A percentile compares a stretch with the other conserved stretches of the same genome.
These are phyloP conservation scores for Candida yuanshanica DNA, from an alignment of 805 yeast species.

Conservation along the genomic window DNA sequence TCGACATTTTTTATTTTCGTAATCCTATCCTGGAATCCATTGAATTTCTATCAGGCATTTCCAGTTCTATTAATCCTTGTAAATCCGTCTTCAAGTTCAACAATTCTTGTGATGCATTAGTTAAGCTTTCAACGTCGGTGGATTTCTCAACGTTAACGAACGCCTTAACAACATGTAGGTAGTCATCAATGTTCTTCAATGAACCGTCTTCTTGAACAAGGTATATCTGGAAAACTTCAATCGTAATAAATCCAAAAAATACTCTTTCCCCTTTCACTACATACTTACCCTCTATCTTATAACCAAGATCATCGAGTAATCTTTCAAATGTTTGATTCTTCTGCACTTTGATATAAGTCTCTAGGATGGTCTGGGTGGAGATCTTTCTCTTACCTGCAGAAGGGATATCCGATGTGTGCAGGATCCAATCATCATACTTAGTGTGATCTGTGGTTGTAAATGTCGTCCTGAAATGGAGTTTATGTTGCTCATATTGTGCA, in stretches of 20 bases:
- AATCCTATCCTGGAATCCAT: constrained; percentile 71
- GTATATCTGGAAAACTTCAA: constrained; percentile 50
- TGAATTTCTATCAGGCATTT: constrained; percentile 68
- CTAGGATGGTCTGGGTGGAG: constrained; percentile 62
- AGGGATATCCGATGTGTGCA: constrained; percentile 68
- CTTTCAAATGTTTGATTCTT: constrained; percentile 28
- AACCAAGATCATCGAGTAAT: constrained; percentile 63
- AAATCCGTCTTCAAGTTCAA: constrained; percentile 58
- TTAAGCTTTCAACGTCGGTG: constrained; percentile 70
- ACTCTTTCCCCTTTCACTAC: constrained; percentile 58
- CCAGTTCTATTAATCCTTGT: constrained; percentile 60
- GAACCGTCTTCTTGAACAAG: constrained; percentile 24
- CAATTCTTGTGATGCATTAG: constrained; percentile 59
- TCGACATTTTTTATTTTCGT: constrained; percentile 1
- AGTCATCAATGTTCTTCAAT: constrained; percentile 37
- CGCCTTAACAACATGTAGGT: constrained; percentile 52
- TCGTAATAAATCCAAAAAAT: constrained; percentile 49
- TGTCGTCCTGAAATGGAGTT: constrained; percentile 17
- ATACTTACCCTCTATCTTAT: constrained; percentile 54
- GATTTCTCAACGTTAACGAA: constrained; percentile 65
- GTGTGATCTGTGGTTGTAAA: constrained; percentile 3
- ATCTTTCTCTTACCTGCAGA: constrained; percentile 65
- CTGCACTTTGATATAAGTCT: constrained; percentile 33
- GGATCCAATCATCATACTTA: constrained; percentile 42
- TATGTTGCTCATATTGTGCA: constrained; percentile 22